Base-by-base conservation (phyloP, 371 early-diverging fungal species). In the Dentiscutata heterogama region DNA sequence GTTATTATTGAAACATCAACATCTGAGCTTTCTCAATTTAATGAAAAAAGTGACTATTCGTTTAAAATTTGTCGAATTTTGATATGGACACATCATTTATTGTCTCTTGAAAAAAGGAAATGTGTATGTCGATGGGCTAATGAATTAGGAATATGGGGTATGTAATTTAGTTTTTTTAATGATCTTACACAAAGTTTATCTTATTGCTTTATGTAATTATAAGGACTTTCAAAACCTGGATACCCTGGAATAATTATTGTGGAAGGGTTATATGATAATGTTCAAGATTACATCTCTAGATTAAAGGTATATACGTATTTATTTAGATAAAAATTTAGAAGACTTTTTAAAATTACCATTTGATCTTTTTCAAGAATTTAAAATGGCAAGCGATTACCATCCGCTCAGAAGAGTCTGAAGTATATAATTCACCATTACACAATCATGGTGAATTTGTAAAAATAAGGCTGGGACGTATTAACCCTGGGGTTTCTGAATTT, bases 81-180 rank as follows among this genome's bases (percentile, higher is more conserved):
- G 35, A 68, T 68, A 39, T 68, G 70, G 70, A 68, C 70, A 68
- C 70, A 68, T 68, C 70, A 68, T 46, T 39, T 68, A 7, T 68
- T 68, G 20, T 68, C 70, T n/a, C 22, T 68, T 31, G 70, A 39
- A 68, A 68, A 68, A 42, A 31, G 70, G 11, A 68, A 68, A 46
- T 35, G 35, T 39, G 39, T 68, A 39, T 68, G 70, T 68, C 70
- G 35, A 68, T 68, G 70, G 70, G 70, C 70, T n/a, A 39, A 68
- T 20, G 70, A 68, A 68, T 68, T 68, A 68, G 70, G 42, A 68
- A n/a, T 68, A 5, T 68, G 70, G 70, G 70, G 70, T 68, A 39
- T 42, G 10, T 39, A 46, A 1, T 18, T 42, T 16, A 39, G n/a
- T n/a, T 8, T 20, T 22, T 3, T 20, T 39, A 68, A 51, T 16